These are phyloP conservation scores for Neurospora tetraspora DNA, from an alignment of 495 filamentous ascomycete species.

Conservation along the genomic window DNA sequence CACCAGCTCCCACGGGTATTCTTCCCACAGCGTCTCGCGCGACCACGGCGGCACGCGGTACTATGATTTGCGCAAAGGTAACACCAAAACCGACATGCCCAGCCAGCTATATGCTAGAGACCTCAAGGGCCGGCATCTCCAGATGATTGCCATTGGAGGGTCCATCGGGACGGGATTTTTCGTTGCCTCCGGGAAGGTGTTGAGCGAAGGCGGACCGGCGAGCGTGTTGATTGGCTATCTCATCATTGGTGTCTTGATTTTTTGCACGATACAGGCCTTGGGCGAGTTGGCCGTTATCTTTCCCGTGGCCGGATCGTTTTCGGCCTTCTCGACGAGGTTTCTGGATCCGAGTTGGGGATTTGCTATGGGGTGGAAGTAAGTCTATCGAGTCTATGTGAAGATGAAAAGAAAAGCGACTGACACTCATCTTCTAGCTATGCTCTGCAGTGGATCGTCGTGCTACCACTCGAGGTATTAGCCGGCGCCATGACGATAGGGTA, in stretches of 20 bases:
- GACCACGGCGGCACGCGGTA: slow-evolving; percentile 13
- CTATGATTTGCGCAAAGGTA: slow-evolving; percentile 19
- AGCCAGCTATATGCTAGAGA: slow-evolving; percentile 50
- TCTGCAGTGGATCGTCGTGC: slow-evolving; percentile 82
- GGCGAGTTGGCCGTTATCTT: slow-evolving; percentile 90
- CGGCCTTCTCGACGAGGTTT: slow-evolving; percentile 85
- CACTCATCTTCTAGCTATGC: slow-evolving; percentile 53
- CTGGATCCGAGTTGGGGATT: slow-evolving; percentile 94
- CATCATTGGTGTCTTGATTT: slow-evolving; percentile 81
- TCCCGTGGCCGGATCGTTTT: slow-evolving; percentile 87
- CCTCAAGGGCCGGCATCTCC: slow-evolving; percentile 76
- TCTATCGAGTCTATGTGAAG: slow-evolving; percentile 3
- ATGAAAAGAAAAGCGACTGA: not conserved
- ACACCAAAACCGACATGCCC: slow-evolving; percentile 9
- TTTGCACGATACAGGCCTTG: slow-evolving; percentile 82
- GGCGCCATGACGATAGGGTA: slow-evolving; percentile 82
- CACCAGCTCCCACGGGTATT: not conserved
- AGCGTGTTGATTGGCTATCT: slow-evolving; percentile 72
- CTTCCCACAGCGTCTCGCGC: not conserved
- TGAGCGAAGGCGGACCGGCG: slow-evolving; percentile 75
- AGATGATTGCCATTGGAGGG: slow-evolving; percentile 96
- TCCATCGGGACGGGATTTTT: slow-evolving; percentile 94
- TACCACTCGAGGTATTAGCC: slow-evolving; percentile 86
- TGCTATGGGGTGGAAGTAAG: slow-evolving; percentile 92
- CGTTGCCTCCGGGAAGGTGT: slow-evolving; percentile 71